phyloP scores from a whole-genome alignment of 768 basidiomycete genomes.

The Collybia sordida region DNA sequence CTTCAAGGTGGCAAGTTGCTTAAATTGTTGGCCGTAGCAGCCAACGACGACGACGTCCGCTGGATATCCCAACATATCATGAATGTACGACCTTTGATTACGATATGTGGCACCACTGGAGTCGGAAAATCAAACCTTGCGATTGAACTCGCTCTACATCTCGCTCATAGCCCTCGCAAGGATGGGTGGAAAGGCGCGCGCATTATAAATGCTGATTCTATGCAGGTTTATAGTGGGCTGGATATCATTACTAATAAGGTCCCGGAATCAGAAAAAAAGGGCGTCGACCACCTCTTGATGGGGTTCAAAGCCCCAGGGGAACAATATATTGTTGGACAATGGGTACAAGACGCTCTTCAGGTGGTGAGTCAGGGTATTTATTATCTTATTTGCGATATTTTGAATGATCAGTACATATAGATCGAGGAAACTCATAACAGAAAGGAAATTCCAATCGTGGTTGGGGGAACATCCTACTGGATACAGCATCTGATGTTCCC shows the following conservation, averaged over 20 bases:
- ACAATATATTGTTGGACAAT: constrained; percentile 85
- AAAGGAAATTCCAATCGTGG: constrained; percentile 78
- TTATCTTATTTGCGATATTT: not conserved
- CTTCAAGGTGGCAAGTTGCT: too few species aligned
- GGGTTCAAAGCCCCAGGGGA: constrained; percentile 84
- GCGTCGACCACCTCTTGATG: constrained; percentile 88
- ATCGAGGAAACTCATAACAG: constrained; percentile 70
- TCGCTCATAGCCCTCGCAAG: constrained; percentile 33
- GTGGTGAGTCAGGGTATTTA: constrained; percentile 50
- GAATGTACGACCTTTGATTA: constrained; percentile 65
- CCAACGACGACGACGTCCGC: too few species aligned
- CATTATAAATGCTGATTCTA: constrained; percentile 94
- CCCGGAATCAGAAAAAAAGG: constrained; percentile 68
- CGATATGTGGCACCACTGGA: constrained; percentile 92
- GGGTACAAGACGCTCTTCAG: constrained; percentile 79
- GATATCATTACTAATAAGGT: constrained; percentile 96
- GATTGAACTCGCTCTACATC: constrained; percentile 76
- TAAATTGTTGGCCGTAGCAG: too few species aligned
- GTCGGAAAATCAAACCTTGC: constrained; percentile 95
- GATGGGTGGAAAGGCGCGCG: constrained; percentile 60
- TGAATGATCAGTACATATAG: constrained; percentile 34
- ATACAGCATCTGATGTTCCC: constrained; percentile 95
- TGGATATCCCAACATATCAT: constrained; percentile 23
- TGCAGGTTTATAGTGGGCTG: constrained; percentile 94
- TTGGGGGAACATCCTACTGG: constrained; percentile 97